Conservation (phyloP, 2,329 filamentous ascomycete genomes). For the Cryphonectria japonica region DNA sequence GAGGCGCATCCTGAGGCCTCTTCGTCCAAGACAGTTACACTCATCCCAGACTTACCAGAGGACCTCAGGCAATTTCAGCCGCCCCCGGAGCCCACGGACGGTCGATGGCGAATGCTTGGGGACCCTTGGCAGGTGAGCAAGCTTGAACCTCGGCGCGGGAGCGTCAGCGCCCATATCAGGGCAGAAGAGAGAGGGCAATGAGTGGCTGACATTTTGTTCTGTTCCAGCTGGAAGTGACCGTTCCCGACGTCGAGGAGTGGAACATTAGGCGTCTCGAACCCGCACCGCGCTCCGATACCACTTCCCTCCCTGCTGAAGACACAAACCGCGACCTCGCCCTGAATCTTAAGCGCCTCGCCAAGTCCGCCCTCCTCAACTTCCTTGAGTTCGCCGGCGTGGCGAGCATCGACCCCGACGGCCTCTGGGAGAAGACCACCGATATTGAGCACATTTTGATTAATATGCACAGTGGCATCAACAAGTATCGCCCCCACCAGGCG, state of each 20-base stretch:
- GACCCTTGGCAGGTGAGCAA: slow-evolving; percentile 59
- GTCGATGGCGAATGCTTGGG: slow-evolving; percentile 77
- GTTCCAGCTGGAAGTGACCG: slow-evolving; percentile 59
- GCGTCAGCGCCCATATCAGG: background rate
- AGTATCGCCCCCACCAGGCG: slow-evolving; percentile 92
- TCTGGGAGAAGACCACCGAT: slow-evolving; percentile 74
- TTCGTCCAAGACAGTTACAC: slow-evolving; percentile 36
- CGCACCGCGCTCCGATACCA: slow-evolving; percentile 49
- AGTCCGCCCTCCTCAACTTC: slow-evolving; percentile 86
- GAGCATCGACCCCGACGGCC: slow-evolving; percentile 64
- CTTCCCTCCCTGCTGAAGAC: slow-evolving; percentile 37
- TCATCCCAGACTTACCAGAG: slow-evolving; percentile 60
- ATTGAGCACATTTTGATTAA: slow-evolving; percentile 85
- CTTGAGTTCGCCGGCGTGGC: slow-evolving; percentile 79
- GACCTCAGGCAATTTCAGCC: slow-evolving; percentile 81
- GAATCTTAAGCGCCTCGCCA: slow-evolving; percentile 76
- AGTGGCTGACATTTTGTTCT: background rate
- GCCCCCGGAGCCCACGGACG: slow-evolving; percentile 71
- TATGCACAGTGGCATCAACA: slow-evolving; percentile 90
- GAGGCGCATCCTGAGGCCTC: slow-evolving; percentile 36
- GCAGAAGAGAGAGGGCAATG: background rate
- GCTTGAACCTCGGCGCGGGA: slow-evolving; percentile 23
- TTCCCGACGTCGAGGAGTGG: slow-evolving; percentile 70
- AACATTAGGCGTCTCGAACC: slow-evolving; percentile 68
- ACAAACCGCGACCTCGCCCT: slow-evolving; percentile 66